phyloP scores from a whole-genome alignment of 495 filamentous ascomycete species.

The Penicilliopsis zonata region DNA sequence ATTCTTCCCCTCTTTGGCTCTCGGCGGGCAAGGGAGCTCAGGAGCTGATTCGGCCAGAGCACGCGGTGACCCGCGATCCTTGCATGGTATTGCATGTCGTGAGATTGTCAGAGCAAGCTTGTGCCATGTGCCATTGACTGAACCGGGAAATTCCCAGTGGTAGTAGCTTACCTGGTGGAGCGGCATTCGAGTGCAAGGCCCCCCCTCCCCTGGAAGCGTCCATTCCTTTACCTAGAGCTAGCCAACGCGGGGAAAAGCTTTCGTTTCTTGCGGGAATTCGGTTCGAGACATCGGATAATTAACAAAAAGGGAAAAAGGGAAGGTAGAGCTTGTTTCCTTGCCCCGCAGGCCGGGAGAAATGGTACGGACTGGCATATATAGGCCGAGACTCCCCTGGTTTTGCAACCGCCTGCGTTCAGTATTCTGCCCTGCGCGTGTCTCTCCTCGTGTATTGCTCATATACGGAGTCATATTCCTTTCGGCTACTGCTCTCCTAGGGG shows the following conservation, averaged over 20 bases:
- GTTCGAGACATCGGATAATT: conserved; percentile 11
- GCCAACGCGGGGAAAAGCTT: background rate
- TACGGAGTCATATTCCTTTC: conserved; percentile 23
- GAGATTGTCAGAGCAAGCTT: background rate
- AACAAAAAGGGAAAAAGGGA: conserved; percentile 1
- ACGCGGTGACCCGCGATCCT: conserved; percentile 1
- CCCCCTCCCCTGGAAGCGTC: background rate
- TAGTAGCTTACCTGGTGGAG: too few species aligned
- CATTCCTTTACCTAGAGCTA: background rate
- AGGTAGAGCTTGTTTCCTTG: conserved; percentile 2
- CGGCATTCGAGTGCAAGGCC: background rate
- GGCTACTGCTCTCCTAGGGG: conserved; percentile 14
- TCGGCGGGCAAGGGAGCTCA: too few species aligned
- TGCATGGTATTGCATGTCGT: conserved; percentile 1
- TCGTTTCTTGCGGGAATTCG: conserved; percentile 3
- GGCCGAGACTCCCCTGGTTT: conserved; percentile 6
- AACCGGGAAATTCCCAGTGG: too few species aligned
- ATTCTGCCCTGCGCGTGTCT: conserved; percentile 20
- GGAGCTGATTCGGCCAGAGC: too few species aligned
- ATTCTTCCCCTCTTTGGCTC: too few species aligned
- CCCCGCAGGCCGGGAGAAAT: conserved; percentile 10
- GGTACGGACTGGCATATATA: conserved; percentile 6
- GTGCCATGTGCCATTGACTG: background rate
- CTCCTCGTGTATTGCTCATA: conserved; percentile 14
- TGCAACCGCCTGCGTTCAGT: conserved; percentile 18